Conservation (phyloP, 2,329 filamentous ascomycete genomes). For the Zasmidium angulare region DNA sequence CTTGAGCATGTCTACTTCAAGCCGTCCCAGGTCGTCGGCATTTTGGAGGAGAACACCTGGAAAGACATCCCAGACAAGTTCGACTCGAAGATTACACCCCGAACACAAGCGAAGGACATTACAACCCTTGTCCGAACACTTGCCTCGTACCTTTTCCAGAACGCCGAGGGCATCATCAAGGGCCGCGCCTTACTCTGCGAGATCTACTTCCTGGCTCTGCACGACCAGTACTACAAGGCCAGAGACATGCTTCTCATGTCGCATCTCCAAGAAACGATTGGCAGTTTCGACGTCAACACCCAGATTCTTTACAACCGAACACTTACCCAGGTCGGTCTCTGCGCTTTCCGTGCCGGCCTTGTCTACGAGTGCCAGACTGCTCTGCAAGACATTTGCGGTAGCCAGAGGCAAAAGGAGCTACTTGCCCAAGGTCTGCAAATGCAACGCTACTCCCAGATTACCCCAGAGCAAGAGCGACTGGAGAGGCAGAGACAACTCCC, state of each 20-base stretch:
- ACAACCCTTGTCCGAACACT: slow-evolving; percentile 77
- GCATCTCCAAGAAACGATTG: slow-evolving; percentile 94
- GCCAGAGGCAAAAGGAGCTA: slow-evolving; percentile 95
- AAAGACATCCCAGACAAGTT: slow-evolving; percentile 69
- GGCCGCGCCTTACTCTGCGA: slow-evolving; percentile 97
- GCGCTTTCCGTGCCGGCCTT: slow-evolving; percentile 93
- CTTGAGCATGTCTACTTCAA: slow-evolving; percentile 99
- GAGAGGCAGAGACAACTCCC: slow-evolving; percentile 97
- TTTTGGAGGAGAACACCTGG: slow-evolving; percentile 93
- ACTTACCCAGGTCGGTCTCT: slow-evolving; percentile 94
- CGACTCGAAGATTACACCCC: slow-evolving; percentile 79
- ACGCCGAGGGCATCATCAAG: slow-evolving; percentile 94
- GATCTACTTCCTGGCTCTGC: slow-evolving; percentile 96
- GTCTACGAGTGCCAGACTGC: slow-evolving; percentile 98
- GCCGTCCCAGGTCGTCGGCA: slow-evolving; percentile 88
- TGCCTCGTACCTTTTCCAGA: slow-evolving; percentile 89
- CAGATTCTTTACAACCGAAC: slow-evolving; percentile 99
- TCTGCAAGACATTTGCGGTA: slow-evolving; percentile 96
- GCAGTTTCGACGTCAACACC: slow-evolving; percentile 92
- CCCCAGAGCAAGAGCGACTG: slow-evolving; percentile 93
- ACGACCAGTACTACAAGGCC: slow-evolving; percentile 96
- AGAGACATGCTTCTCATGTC: slow-evolving; percentile 99
- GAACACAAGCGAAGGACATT: slow-evolving; percentile 66
- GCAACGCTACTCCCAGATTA: slow-evolving; percentile 93
- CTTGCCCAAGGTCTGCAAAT: slow-evolving; percentile 98